phyloP scores from a whole-genome alignment of 768 basidiomycete species.

The Auricularia auricula-judae region DNA sequence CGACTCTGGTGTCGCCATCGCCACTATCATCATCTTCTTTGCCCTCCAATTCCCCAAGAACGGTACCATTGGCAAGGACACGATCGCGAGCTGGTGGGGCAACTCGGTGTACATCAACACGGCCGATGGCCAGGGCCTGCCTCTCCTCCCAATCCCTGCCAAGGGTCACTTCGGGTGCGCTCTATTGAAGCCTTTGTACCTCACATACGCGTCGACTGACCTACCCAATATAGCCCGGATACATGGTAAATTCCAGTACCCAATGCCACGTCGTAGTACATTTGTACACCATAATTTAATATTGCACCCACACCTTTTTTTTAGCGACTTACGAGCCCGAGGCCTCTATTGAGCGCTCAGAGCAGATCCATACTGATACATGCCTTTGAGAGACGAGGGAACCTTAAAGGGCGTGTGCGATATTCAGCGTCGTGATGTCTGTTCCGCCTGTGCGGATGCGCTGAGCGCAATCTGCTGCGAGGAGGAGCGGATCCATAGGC shows the following conservation, averaged over 20 bases:
- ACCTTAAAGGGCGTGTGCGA: too few relatives aligned
- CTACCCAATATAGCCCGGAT: neutral
- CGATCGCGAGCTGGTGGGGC: slow-evolving; percentile 28
- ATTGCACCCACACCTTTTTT: too few relatives aligned
- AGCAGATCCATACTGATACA: too few relatives aligned
- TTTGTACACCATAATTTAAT: too few relatives aligned
- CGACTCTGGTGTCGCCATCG: slow-evolving; percentile 19
- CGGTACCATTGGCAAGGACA: slow-evolving; percentile 20
- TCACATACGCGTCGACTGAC: neutral
- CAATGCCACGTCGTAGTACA: too few relatives aligned
- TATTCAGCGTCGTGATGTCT: too few relatives aligned
- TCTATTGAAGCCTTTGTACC: neutral
- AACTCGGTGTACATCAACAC: slow-evolving; percentile 20
- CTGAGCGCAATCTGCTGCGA: too few relatives aligned
- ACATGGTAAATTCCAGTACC: neutral
- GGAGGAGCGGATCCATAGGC: too few relatives aligned
- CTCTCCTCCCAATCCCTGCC: neutral
- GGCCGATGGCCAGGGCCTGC: neutral
- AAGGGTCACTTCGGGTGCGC: neutral
- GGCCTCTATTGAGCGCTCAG: too few relatives aligned
- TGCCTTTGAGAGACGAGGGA: too few relatives aligned
- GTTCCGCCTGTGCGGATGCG: too few relatives aligned
- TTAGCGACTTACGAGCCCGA: too few relatives aligned
- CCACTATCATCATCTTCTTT: slow-evolving; percentile 21
- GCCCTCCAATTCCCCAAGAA: slow-evolving; percentile 24